Base-by-base conservation (phyloP, 1,284 basidiomycete species). In the Phenoliferia sp. region DNA sequence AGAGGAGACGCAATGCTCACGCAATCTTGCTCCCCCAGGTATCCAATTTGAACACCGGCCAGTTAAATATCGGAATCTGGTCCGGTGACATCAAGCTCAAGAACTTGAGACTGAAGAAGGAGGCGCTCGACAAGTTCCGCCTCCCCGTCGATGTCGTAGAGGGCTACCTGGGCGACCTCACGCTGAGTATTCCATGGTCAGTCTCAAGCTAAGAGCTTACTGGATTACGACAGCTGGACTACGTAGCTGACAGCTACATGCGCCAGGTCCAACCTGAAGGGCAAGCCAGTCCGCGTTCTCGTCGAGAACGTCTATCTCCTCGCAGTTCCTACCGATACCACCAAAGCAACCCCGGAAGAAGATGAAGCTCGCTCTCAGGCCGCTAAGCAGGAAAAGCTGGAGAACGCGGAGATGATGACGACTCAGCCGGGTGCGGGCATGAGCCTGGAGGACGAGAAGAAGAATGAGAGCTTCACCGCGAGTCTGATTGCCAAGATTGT, bases 241-340 rank as follows among this genome's bases (percentile, higher is more conserved):
- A 48, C 10, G 22, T 17, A 10, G 17, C 28, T 32, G 15, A 12
- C 28, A 5, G 36, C 22, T 2, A 28, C 50, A 19, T n/a, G 3
- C 17, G 9, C 9, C 61, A 72, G 68, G 69, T 69, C 71, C 26
- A 68, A 94, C 75, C 83, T 99, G 70, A 91, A 92, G 63, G 94
- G 90, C 74, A 91, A 92, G 77, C 95, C 96, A 1, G 93, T 95
- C 35, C 90, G 94, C 75, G 86, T 99, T 66, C 81, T 90, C 65
- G 86, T 99, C 69, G 94, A 98, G 79, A 93, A 99, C 80, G 90
- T 99, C 59, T 96, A 94, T 78, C 85, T 99, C 28, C 87, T 99
- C 63, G 91, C 94, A n/a, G 85, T 90, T 10, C 92, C 93, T 22
- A 89, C 90, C 26, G 84, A 88, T 22, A 85, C 87, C 75, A 85